Conservation (phyloP, 1,139 yeast species). For the Pichia sp. region DNA sequence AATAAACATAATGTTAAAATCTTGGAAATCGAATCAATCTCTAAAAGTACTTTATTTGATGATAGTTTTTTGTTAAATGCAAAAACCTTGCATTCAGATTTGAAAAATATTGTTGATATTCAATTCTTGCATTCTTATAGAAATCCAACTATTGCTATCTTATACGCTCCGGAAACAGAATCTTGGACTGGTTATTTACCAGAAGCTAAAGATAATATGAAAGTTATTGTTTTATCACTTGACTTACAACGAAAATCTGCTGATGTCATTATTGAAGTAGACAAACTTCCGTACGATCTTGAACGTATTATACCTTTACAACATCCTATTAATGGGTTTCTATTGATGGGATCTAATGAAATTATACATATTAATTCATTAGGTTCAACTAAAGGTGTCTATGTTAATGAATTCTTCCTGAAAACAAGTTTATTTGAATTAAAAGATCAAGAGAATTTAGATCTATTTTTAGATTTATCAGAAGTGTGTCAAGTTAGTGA, state of each 20-base stretch:
- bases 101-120: slow-evolving; percentile 60
- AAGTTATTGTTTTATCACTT: slow-evolving; percentile 51
- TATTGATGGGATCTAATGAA: slow-evolving; percentile 72
- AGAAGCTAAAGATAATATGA: slow-evolving; percentile 55
- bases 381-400: slow-evolving; percentile 64
- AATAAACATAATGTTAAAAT: slow-evolving; percentile 4
- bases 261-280: slow-evolving; percentile 58
- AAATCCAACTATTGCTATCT: slow-evolving; percentile 73
- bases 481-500: slow-evolving; percentile 43
- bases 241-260: slow-evolving; percentile 60
- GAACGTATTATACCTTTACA: slow-evolving; percentile 59
- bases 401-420: slow-evolving; percentile 53
- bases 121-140: slow-evolving; percentile 65
- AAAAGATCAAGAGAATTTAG: slow-evolving; percentile 47
- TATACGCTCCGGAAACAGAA: slow-evolving; percentile 51
- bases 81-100: slow-evolving; percentile 47
- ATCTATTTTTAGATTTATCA: slow-evolving; percentile 55
- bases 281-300: slow-evolving; percentile 69
- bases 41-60: slow-evolving; percentile 33
- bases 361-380: slow-evolving; percentile 76
- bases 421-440: slow-evolving; percentile 44
- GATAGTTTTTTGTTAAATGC: slow-evolving; percentile 56
- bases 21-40: slow-evolving; percentile 29
- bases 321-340: slow-evolving; percentile 53
- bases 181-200: slow-evolving; percentile 76